These are phyloP conservation scores for Gautieria morchelliformis DNA, from an alignment of 768 basidiomycete species.

Conservation along the genomic window DNA sequence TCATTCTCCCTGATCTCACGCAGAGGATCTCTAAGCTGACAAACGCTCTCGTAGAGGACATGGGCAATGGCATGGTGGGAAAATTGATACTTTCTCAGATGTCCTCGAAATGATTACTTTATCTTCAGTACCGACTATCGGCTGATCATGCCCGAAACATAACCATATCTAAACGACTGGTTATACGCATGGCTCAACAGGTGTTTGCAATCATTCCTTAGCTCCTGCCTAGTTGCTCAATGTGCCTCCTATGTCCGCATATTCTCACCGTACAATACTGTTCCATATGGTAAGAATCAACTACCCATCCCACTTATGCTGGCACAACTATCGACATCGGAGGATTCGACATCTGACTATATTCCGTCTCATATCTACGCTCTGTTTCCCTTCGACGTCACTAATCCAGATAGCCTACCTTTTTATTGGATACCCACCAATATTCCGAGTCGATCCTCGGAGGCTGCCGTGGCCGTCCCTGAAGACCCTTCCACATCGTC, in stretches of 20 bases:
- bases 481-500: neutral
- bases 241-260: conserved; percentile 1
- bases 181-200: conserved; percentile 41
- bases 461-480: neutral
- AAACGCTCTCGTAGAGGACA: conserved; percentile 52
- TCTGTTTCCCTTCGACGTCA: conserved; percentile 49
- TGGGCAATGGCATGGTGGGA: conserved; percentile 37
- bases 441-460: neutral
- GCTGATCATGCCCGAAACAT: conserved; percentile 35
- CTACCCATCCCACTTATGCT: neutral
- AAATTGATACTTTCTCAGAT: neutral
- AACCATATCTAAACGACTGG: conserved; percentile 40
- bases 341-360: neutral
- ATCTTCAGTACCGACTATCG: conserved; percentile 43
- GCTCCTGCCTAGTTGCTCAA: conserved; percentile 7
- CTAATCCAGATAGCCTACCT: neutral
- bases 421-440: conserved; percentile 3
- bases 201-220: conserved; percentile 25
- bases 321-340: neutral
- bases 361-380: conserved; percentile 36
- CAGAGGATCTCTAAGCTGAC: conserved; percentile 60
- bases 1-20: conserved; percentile 35
- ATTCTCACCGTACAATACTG: conserved; percentile 22
- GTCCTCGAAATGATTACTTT: neutral
- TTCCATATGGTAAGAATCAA: conserved; percentile 18